A percentile compares a stretch with the other conserved stretches of the same genome.
phyloP scores from a whole-genome alignment of 2,329 filamentous ascomycete species.

The Aspergillus sclerotialis region DNA sequence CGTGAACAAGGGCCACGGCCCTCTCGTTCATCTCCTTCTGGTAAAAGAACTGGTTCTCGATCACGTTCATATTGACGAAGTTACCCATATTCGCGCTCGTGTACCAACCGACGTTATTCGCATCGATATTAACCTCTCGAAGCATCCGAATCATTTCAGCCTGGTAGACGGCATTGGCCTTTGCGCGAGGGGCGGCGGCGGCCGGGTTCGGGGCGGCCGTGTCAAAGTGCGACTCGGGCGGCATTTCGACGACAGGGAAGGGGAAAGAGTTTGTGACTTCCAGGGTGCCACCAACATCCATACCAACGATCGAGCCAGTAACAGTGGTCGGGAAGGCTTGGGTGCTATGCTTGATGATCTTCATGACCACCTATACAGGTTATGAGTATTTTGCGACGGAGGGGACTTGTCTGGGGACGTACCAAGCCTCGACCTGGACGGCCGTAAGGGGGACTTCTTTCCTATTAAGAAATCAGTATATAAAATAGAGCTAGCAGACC shows the following conservation, averaged over 20 bases:
- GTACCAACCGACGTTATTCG: slow-evolving; percentile 98
- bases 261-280: slow-evolving; percentile 94
- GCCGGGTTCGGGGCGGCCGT: slow-evolving; percentile 63
- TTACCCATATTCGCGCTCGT: slow-evolving; percentile 98
- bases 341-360: slow-evolving; percentile 94
- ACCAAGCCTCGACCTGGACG: slow-evolving; percentile 82
- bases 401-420: slow-evolving; percentile 22
- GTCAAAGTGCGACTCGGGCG: slow-evolving; percentile 65
- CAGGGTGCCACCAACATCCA: slow-evolving; percentile 75
- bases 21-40: slow-evolving; percentile 85
- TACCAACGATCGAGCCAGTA: slow-evolving; percentile 85
- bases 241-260: slow-evolving; percentile 75
- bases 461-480: slow-evolving; percentile 25
- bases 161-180: slow-evolving; percentile 82
- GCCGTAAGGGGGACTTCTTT: slow-evolving; percentile 71
- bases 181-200: slow-evolving; percentile 82
- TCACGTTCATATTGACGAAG: slow-evolving; percentile 88
- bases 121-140: slow-evolving; percentile 95
- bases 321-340: slow-evolving; percentile 80
- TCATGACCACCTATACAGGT: slow-evolving; percentile 72
- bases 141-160: slow-evolving; percentile 95
- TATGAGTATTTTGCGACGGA: slow-evolving; percentile 22
- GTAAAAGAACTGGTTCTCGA: slow-evolving; percentile 97
- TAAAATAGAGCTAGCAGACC: not conserved
- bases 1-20: slow-evolving; percentile 85